Evolutionary conservation across 202 grass and related monocot species (phyloP), one percentile per base, ranked within the genome.

Genomic region (Schoenoplectus tabernaemontani): DNA sequence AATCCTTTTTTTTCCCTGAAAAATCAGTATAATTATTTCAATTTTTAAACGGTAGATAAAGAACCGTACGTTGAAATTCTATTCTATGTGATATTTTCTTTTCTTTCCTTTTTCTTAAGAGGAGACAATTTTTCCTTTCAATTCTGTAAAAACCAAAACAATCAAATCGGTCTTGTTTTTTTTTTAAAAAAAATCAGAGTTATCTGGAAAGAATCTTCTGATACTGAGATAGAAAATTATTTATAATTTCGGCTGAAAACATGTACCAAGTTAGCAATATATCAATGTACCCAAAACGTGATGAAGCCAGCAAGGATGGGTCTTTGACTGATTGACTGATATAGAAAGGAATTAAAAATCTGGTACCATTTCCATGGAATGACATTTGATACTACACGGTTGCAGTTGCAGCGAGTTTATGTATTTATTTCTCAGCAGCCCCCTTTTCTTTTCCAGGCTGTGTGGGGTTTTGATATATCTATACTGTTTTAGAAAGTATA

Each of bases 301-400:
- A 73, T 24, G 24, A 51, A 30, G 12, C 24, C 9, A 30, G 24
- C 69, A 22, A 51, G 69, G 33, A 73, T 73, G 69, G 47, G 46
- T 75, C 28, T 56, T 75, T 17, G 43, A 56, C 47, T 75, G 70
- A 75, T 75, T 56, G 70, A 75, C 24, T 73, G 70, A 34, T 54
- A 75, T 11, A 26, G 56, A 22, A 50, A 72, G 43, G 68, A 54
- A 54, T 36, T 56, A 33, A 75, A 75, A 69, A 36, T 33, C 28
- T 53, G 3, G 46, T 75, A 36, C 67, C 67, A 72, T 16, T 22
- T 6, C 62, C 34, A 42, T 48, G 67, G 42, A 71, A 71, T 71
- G 67, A 71, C 69, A 74, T 51, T 73, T 47, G 41, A 72, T 50
- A 17, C 6, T 73, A 51, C 68, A 4, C 50, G 69, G 28, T 64